A percentile compares a stretch with the other conserved stretches of the same genome.
phyloP scores from a whole-genome alignment of 352 stramenopile genomes.

The Pythium dissotocum region DNA sequence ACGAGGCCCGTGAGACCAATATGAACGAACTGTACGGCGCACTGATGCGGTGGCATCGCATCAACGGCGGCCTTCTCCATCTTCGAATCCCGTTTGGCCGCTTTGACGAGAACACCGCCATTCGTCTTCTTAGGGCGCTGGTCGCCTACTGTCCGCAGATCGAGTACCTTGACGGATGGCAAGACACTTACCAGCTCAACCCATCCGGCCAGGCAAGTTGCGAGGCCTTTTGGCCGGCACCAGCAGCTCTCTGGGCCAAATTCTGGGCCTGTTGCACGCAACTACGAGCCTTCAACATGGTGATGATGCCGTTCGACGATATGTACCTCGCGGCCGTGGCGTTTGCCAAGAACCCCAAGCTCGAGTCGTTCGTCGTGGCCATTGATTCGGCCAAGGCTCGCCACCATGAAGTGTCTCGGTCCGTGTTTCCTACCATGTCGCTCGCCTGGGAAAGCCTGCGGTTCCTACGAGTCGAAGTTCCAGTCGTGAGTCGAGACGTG shows the following conservation, averaged over 20 bases:
- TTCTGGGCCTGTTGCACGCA: constrained; percentile 10
- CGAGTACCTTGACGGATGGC: constrained; percentile 20
- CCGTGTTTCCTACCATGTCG: neutral
- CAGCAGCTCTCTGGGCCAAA: neutral
- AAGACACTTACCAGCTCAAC: constrained; percentile 16
- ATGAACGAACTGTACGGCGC: constrained; percentile 21
- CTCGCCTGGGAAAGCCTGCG: neutral
- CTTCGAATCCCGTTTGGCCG: constrained; percentile 18
- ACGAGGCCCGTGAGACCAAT: constrained; percentile 7
- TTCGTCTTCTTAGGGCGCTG: constrained; percentile 12
- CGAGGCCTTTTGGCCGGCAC: constrained; percentile 17
- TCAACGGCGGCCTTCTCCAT: constrained; percentile 15
- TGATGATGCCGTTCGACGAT: constrained; percentile 20
- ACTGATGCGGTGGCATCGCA: constrained; percentile 14
- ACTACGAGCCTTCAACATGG: constrained; percentile 12
- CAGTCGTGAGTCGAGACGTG: constrained; percentile 6
- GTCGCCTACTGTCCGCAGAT: constrained; percentile 17
- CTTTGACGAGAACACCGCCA: constrained; percentile 21
- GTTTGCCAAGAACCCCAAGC: neutral
- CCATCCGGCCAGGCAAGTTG: constrained; percentile 8
- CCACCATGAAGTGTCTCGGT: constrained; percentile 6
- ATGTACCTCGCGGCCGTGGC: neutral
- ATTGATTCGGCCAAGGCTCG: constrained; percentile 19
- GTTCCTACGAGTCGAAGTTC: constrained; percentile 5
- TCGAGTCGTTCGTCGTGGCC: constrained; percentile 13